These are phyloP conservation scores for Clarkia xantiana DNA, from an alignment of 345 rosid genomes.

Conservation along the genomic window DNA sequence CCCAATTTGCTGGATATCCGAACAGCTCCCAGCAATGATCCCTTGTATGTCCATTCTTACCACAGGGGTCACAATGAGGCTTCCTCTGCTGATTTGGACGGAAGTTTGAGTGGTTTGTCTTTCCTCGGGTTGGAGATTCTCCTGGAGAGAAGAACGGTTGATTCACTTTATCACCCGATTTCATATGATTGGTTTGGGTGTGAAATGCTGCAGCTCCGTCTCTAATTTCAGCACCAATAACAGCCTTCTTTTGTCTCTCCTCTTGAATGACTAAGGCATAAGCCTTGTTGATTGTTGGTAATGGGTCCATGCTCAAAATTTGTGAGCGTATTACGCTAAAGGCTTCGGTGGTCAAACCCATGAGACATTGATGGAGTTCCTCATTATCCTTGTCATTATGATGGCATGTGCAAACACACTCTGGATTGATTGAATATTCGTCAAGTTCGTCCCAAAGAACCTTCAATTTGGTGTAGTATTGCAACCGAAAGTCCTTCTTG, in stretches of 20 bases:
- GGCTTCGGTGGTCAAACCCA: constrained; percentile 6
- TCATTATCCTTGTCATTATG: background rate
- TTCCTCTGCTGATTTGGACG: background rate
- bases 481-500: background rate
- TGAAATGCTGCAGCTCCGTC: background rate
- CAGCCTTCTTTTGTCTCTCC: background rate
- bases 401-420: background rate
- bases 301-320: constrained; percentile 3
- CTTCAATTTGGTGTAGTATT: constrained; percentile 4
- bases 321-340: background rate
- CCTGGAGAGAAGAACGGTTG: too few relatives aligned
- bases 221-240: too few relatives aligned
- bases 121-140: too few relatives aligned
- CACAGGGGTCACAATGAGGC: background rate
- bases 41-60: background rate
- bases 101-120: too few relatives aligned
- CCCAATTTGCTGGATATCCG: background rate
- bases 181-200: too few relatives aligned
- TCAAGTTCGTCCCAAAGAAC: constrained; percentile 6
- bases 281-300: background rate
- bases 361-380: constrained; percentile 1
- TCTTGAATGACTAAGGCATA: background rate
- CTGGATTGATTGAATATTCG: background rate
- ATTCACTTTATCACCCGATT: too few relatives aligned
- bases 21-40: background rate